These are phyloP conservation scores for Podospora pseudopauciseta DNA, from an alignment of 495 filamentous ascomycete genomes.

Conservation along the genomic window DNA sequence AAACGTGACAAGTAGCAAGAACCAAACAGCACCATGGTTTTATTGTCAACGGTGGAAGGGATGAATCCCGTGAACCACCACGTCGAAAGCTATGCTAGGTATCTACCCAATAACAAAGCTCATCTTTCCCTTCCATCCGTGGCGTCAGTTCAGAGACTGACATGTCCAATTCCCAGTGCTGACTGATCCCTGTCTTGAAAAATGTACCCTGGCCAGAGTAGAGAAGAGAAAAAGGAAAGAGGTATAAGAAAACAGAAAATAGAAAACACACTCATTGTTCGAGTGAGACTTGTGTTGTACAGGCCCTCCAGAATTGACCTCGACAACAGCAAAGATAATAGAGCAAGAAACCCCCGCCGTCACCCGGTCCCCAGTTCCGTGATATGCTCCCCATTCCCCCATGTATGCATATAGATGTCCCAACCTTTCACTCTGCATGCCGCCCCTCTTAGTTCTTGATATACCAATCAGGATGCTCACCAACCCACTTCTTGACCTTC, in stretches of 20 bases:
- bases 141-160: not conserved
- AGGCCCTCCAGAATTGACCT: not conserved
- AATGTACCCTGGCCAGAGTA: not conserved
- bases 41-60: not conserved
- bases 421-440: not conserved
- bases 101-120: not conserved
- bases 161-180: not conserved
- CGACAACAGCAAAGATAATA: not conserved
- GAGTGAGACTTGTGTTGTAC: not conserved
- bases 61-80: not conserved
- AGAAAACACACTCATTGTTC: not conserved
- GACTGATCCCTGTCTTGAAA: not conserved
- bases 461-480: slow-evolving; percentile 14
- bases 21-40: not conserved
- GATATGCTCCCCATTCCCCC: not conserved
- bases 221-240: not conserved
- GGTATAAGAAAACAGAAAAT: not conserved
- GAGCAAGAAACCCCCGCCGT: not conserved
- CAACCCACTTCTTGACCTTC: slow-evolving; percentile 17
- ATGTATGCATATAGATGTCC: not conserved
- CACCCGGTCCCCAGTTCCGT: not conserved
- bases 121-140: not conserved
- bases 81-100: not conserved
- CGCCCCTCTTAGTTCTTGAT: not conserved
- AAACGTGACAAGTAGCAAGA: not conserved